These are phyloP conservation scores for Ophiostoma sp. DNA, from an alignment of 2,329 filamentous ascomycete genomes.

Conservation along the genomic window DNA sequence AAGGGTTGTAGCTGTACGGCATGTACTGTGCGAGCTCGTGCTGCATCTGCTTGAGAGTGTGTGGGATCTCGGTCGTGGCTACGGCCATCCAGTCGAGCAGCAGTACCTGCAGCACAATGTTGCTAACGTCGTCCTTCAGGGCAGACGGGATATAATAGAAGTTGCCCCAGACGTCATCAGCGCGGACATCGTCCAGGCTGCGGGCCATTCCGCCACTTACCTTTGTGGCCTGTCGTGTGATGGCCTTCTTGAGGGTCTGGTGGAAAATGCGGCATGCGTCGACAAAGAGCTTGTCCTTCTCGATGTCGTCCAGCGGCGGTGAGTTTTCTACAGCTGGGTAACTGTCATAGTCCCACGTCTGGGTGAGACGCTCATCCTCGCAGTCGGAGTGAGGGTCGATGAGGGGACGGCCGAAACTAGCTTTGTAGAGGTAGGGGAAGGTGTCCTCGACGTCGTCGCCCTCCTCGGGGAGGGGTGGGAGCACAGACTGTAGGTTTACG, in stretches of 20 bases:
- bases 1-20: neutral
- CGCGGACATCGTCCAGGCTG: neutral
- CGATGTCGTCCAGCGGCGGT: neutral
- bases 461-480: neutral
- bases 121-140: neutral
- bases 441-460: neutral
- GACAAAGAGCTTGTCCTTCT: too few relatives aligned
- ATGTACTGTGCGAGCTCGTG: neutral
- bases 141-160: neutral
- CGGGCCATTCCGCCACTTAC: neutral
- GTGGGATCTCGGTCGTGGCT: neutral
- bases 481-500: neutral
- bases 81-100: neutral
- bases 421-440: neutral
- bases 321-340: too few relatives aligned
- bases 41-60: neutral
- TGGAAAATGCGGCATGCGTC: neutral
- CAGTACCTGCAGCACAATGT: slow-evolving; percentile 1
- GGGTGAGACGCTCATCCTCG: neutral
- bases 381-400: neutral
- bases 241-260: neutral
- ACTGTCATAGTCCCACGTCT: neutral
- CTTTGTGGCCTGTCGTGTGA: neutral
- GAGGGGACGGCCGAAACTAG: neutral
- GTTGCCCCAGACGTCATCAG: slow-evolving; percentile 16